Evolutionary conservation across 2,329 filamentous ascomycete species (phyloP).

Genomic region (Phaeosphaeriaceae sp.): DNA sequence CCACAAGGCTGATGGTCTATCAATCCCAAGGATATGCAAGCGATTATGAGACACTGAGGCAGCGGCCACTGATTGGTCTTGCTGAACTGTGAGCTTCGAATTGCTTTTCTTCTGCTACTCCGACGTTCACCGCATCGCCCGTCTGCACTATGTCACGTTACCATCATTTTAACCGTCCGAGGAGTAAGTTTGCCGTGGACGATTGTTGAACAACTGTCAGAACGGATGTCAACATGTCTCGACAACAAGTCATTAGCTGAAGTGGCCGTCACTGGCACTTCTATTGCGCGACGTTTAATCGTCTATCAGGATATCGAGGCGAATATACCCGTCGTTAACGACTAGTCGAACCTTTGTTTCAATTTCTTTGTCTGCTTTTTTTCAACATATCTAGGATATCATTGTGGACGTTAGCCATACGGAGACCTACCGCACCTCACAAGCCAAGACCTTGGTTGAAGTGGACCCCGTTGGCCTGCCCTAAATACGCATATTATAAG

Average conservation of each 20-base stretch:
- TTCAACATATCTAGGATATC: neutral
- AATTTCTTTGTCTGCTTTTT: neutral
- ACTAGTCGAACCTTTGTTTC: neutral
- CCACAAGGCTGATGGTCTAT: neutral
- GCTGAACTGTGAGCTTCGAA: neutral
- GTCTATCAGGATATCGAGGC: neutral
- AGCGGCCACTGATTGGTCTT: neutral
- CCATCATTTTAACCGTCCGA: neutral
- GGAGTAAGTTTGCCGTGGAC: neutral
- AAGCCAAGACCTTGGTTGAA: too few species aligned
- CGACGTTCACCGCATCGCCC: neutral
- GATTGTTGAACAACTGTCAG: neutral
- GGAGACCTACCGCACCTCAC: too few species aligned
- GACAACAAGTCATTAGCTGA: neutral
- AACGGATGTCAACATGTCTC: neutral
- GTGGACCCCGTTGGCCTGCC: too few species aligned
- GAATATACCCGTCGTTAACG: neutral
- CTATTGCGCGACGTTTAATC: neutral
- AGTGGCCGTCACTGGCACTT: neutral
- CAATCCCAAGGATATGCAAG: neutral
- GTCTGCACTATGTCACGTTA: neutral
- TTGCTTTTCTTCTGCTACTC: neutral
- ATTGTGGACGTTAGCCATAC: too few species aligned
- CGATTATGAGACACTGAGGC: neutral
- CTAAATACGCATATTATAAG: too few species aligned